These are phyloP conservation scores for Fusarium austroafricanum DNA, from an alignment of 2,329 filamentous ascomycete genomes.

Conservation along the genomic window DNA sequence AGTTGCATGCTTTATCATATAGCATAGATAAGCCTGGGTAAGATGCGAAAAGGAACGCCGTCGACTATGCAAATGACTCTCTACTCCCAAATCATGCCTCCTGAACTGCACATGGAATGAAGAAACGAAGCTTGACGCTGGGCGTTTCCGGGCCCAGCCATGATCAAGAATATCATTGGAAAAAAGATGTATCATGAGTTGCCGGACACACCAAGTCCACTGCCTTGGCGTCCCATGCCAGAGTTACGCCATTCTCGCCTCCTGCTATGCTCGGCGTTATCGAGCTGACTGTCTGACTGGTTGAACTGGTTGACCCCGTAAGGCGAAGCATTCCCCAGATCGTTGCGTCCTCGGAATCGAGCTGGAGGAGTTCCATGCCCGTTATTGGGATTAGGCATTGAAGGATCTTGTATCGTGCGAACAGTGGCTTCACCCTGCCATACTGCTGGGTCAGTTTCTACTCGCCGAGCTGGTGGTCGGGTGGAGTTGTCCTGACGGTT, in stretches of 20 bases:
- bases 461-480: constrained; percentile 67
- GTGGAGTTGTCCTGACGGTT: constrained; percentile 68
- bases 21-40: constrained; percentile 21
- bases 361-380: constrained; percentile 62
- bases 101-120: constrained; percentile 38
- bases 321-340: constrained; percentile 56
- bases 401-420: constrained; percentile 77
- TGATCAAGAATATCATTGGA: constrained; percentile 30
- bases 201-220: constrained; percentile 62
- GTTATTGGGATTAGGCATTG: constrained; percentile 53
- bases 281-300: constrained; percentile 56
- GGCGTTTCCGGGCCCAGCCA: constrained; percentile 32
- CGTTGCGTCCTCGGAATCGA: constrained; percentile 61
- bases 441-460: constrained; percentile 88
- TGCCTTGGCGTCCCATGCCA: constrained; percentile 63
- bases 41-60: constrained; percentile 51
- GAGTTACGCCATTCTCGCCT: constrained; percentile 70
- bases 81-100: constrained; percentile 50
- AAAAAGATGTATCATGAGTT: constrained; percentile 51
- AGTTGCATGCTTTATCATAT: constrained; percentile 7
- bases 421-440: constrained; percentile 89
- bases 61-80: constrained; percentile 54
- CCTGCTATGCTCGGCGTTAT: constrained; percentile 56
- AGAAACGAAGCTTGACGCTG: constrained; percentile 33
- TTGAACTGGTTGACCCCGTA: constrained; percentile 59